These are phyloP conservation scores for Salicornia ramosissima DNA, from an alignment of 148 eudicot genomes.

Conservation along the genomic window DNA sequence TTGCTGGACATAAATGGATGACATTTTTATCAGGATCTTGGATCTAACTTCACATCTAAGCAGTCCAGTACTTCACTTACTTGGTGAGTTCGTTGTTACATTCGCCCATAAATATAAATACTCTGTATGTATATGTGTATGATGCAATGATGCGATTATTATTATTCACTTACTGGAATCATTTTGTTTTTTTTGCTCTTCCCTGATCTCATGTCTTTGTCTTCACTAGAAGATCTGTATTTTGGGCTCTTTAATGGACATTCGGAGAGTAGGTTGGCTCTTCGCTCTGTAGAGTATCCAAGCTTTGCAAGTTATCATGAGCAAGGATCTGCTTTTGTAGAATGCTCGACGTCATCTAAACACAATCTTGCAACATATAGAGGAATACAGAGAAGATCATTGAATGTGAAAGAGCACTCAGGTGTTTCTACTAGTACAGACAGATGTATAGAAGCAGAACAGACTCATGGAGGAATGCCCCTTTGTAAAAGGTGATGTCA, in stretches of 20 bases:
- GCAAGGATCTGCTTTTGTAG: slow-evolving; percentile 24
- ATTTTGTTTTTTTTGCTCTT: neutral
- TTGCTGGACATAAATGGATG: slow-evolving; percentile 51
- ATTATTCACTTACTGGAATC: neutral
- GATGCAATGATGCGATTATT: neutral
- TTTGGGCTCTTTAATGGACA: slow-evolving; percentile 39
- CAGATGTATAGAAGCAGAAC: slow-evolving; percentile 26
- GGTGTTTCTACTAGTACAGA: slow-evolving; percentile 33
- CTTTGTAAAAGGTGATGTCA: slow-evolving; percentile 48
- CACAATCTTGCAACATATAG: slow-evolving; percentile 21
- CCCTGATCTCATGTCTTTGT: slow-evolving; percentile 9
- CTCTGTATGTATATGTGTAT: neutral
- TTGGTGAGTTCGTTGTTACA: slow-evolving; percentile 44
- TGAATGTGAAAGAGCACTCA: slow-evolving; percentile 20
- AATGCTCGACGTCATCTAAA: slow-evolving; percentile 35
- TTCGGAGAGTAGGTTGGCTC: slow-evolving; percentile 28
- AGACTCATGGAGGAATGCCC: slow-evolving; percentile 28
- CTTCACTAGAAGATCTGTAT: slow-evolving; percentile 38
- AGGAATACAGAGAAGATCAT: slow-evolving; percentile 26
- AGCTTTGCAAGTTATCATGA: slow-evolving; percentile 27
- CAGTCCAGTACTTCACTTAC: slow-evolving; percentile 41
- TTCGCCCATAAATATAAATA: neutral
- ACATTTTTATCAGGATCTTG: slow-evolving; percentile 50
- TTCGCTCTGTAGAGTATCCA: slow-evolving; percentile 24
- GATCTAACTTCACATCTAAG: slow-evolving; percentile 56